Base-by-base conservation (phyloP, 2,329 filamentous ascomycete species). In the Allantophomopsis lycopodina region DNA sequence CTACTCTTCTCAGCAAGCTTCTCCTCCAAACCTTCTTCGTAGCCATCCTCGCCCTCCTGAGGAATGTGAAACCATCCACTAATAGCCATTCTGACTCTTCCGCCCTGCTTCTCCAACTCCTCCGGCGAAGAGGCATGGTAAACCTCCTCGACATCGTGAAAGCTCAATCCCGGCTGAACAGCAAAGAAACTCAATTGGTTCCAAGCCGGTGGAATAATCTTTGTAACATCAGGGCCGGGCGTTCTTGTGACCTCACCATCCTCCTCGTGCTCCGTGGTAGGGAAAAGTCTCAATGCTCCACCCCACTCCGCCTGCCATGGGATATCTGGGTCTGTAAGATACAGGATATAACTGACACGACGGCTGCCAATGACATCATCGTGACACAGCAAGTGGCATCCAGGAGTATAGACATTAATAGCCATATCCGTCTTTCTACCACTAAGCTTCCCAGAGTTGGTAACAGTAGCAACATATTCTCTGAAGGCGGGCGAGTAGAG, bases 31-130 rank as follows among this genome's bases (percentile, higher is more conserved):
- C 89, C 91, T 55, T 83, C 68, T 50, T 94, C 77, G 51, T 82
- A 98, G 34, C 91, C 91, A 18, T 94, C 86, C 59, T 98, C 91
- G 41, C 89, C 89, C 50, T 83, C 64, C 61, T 98, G 91, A 0
- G 91, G 91, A 46, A 98, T 96, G 60, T 98, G 91, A 60, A 93
- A 98, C 91, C 91, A 98, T 39, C 91, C 91, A 56, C 86, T 94
- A 55, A 98, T 94, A 38, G 91, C 91, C 89, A 98, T 96, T 49
- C 91, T 79, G 37, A 95, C 76, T 36, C 85, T 75, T 1, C 80
- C 81, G 14, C 81, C 80, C 42, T 88, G 73, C 58, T 69, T 76
- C 55, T 69, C 71, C 40, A 77, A 71, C 60, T 75, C 73, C 51
- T 65, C 71, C 55, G 65, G 66, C 43, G 56, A 68, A 46, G 63